Percentiles rank a stretch among this genome's conserved stretches.
These are phyloP conservation scores for Calophaca sinica DNA, from an alignment of 306 rosid genomes.

Conservation along the genomic window DNA sequence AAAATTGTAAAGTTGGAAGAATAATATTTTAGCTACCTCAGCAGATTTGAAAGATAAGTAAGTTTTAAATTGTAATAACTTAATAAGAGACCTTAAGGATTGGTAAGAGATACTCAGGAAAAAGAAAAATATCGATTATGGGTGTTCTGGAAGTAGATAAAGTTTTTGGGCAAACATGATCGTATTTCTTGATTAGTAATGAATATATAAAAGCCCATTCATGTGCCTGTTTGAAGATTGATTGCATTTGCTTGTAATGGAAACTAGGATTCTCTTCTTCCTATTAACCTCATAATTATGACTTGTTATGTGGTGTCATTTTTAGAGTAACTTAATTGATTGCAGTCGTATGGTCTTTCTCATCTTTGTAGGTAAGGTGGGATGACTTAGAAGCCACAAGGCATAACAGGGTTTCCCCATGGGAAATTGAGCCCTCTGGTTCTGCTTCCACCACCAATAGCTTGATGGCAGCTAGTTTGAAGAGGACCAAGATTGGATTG, in stretches of 20 bases:
- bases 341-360: slow-evolving; percentile 7
- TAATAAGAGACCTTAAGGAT: not conserved
- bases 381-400: slow-evolving; percentile 74
- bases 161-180: not conserved
- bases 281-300: slow-evolving; percentile 4
- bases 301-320: not conserved
- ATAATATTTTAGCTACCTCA: not conserved
- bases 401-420: slow-evolving; percentile 93
- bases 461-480: slow-evolving; percentile 72
- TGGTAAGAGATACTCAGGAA: not conserved
- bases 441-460: slow-evolving; percentile 61
- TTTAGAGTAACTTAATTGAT: slow-evolving; percentile 11
- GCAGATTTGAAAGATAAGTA: not conserved
- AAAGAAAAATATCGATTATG: not conserved
- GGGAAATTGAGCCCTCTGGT: slow-evolving; percentile 93
- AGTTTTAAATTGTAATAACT: not conserved
- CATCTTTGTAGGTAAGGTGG: slow-evolving; percentile 85
- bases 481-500: slow-evolving; percentile 77
- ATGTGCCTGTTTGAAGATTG: not conserved
- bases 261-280: not conserved
- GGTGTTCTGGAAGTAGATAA: not conserved
- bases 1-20: not conserved
- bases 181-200: not conserved
- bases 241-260: slow-evolving; percentile 1
- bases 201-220: not conserved